These are phyloP conservation scores for Termitomyces sp. DNA, from an alignment of 768 basidiomycete genomes.

Conservation along the genomic window DNA sequence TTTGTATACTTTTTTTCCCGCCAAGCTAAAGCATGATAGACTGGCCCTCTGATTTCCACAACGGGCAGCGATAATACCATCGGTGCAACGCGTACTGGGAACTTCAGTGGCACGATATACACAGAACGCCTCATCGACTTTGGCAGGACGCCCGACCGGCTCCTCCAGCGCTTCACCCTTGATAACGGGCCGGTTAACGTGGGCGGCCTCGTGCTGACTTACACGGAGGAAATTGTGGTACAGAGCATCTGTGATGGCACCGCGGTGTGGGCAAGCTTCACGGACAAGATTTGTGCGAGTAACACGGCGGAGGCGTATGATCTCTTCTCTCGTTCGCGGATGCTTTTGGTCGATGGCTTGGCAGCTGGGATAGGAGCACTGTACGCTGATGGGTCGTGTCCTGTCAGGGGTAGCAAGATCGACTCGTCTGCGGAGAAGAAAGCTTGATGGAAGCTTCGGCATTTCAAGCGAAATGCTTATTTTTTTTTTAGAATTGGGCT, in stretches of 20 bases:
- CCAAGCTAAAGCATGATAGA: neutral
- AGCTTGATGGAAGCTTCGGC: neutral
- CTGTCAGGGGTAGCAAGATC: neutral
- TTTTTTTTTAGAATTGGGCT: neutral
- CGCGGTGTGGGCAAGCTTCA: slow-evolving; percentile 2
- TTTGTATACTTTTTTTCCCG: neutral
- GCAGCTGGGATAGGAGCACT: neutral
- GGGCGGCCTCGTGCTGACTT: neutral
- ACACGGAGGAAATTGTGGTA: slow-evolving; percentile 3
- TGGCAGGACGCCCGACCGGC: neutral
- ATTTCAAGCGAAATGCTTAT: too few species aligned
- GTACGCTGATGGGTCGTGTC: neutral
- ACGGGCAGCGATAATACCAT: neutral
- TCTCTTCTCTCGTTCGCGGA: neutral
- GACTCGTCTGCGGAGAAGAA: neutral
- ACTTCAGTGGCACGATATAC: neutral
- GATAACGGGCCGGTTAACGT: neutral
- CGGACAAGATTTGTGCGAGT: neutral
- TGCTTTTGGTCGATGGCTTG: neutral
- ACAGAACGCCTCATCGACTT: neutral
- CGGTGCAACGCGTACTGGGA: neutral
- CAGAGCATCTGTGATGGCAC: slow-evolving; percentile 7
- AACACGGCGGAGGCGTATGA: neutral
- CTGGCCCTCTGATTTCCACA: neutral
- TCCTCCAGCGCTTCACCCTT: neutral